A percentile compares a stretch with the other conserved stretches of the same genome.
Conservation (phyloP, 2,329 filamentous ascomycete species). For the Stagonosporopsis cucurbitacearum region DNA sequence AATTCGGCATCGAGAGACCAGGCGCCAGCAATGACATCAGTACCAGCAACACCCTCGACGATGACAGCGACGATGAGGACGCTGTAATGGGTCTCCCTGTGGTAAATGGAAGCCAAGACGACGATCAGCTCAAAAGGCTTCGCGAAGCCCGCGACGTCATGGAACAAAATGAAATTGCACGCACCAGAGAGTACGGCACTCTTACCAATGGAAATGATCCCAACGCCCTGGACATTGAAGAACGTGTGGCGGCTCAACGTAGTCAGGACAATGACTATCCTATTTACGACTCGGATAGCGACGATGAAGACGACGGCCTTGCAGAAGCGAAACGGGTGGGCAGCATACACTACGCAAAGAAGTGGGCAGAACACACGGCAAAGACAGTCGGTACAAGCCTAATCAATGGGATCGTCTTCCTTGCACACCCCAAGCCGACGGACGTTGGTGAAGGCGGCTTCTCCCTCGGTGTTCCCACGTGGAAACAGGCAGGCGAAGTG, state of each 20-base stretch:
- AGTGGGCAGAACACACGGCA: constrained; percentile 58
- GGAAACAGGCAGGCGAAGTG: constrained; percentile 48
- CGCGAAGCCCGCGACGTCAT: constrained; percentile 59
- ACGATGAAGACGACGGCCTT: constrained; percentile 75
- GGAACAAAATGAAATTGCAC: constrained; percentile 58
- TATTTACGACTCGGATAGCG: constrained; percentile 89
- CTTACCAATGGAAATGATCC: constrained; percentile 45
- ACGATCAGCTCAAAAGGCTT: constrained; percentile 55
- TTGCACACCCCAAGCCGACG: constrained; percentile 52
- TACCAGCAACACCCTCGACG: constrained; percentile 78
- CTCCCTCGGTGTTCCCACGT: constrained; percentile 53
- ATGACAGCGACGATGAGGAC: constrained; percentile 71
- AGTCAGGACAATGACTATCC: constrained; percentile 77
- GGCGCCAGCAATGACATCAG: constrained; percentile 75
- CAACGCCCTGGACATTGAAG: constrained; percentile 75
- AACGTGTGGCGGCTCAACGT: constrained; percentile 72
- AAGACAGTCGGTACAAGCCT: constrained; percentile 52
- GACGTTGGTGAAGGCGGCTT: constrained; percentile 51
- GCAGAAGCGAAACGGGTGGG: constrained; percentile 80
- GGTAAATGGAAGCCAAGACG: constrained; percentile 46
- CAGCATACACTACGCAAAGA: constrained; percentile 75
- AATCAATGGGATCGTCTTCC: constrained; percentile 38
- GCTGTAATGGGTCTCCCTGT: constrained; percentile 41
- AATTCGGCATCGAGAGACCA: constrained; percentile 87
- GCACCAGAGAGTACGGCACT: constrained; percentile 57